Evolutionary conservation across 345 rosid species (phyloP).

Genomic region (Sonneratia alba): DNA sequence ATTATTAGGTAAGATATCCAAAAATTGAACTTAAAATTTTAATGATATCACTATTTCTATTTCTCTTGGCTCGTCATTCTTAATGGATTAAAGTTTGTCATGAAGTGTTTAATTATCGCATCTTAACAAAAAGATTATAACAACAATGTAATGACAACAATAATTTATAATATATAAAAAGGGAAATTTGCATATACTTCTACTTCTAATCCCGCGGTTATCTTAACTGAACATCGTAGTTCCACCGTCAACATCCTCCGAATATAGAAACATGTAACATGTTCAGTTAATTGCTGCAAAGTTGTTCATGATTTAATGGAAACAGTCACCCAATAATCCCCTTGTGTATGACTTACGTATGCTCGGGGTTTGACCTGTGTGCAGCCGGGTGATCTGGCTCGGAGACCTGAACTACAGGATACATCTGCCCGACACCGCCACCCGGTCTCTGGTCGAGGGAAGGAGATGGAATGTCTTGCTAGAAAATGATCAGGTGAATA

Average conservation of each 20-base stretch:
- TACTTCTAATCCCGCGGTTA: too few relatives aligned
- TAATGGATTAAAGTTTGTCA: too few relatives aligned
- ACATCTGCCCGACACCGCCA: constrained; percentile 12
- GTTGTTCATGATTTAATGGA: neutral
- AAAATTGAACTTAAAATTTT: too few relatives aligned
- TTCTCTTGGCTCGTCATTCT: too few relatives aligned
- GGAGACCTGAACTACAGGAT: constrained; percentile 21
- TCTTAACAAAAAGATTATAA: too few relatives aligned
- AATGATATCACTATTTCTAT: too few relatives aligned
- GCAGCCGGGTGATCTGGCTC: constrained; percentile 18
- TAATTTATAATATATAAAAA: too few relatives aligned
- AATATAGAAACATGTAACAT: neutral
- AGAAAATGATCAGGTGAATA: constrained; percentile 15
- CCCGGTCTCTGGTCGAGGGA: constrained; percentile 12
- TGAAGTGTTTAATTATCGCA: too few relatives aligned
- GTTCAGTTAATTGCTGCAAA: neutral
- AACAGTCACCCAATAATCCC: neutral
- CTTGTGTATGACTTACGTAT: neutral
- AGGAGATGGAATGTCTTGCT: constrained; percentile 10
- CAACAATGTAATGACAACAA: too few relatives aligned
- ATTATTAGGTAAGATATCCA: too few relatives aligned
- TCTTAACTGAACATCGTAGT: too few relatives aligned
- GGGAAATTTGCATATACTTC: too few relatives aligned
- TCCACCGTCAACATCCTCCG: neutral
- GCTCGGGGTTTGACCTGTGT: neutral